These are phyloP conservation scores for Skeletonema marinoi DNA, from an alignment of 108 stramenopile genomes.

Conservation along the genomic window DNA sequence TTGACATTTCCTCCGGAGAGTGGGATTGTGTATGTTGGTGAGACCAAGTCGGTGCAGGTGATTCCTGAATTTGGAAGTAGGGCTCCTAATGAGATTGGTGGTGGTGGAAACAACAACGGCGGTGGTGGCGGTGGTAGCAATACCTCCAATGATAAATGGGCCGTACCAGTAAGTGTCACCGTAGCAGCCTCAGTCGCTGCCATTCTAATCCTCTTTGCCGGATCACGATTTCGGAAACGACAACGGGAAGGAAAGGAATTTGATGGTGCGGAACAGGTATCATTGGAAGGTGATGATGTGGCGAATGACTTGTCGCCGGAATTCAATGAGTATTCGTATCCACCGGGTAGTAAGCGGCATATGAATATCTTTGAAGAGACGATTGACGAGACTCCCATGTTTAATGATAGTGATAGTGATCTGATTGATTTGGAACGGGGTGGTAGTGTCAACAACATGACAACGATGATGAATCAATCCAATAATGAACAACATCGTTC, in stretches of 20 bases:
- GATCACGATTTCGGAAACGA: not conserved
- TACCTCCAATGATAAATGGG: not conserved
- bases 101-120: not conserved
- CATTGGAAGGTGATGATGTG: slow-evolving; percentile 1
- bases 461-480: not conserved
- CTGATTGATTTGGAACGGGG: not conserved
- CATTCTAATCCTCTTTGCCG: not conserved
- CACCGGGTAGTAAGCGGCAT: not conserved
- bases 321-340: not conserved
- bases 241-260: not conserved
- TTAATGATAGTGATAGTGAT: not conserved
- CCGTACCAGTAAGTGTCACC: not conserved
- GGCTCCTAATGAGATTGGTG: not conserved
- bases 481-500: not conserved
- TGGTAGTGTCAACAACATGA: not conserved
- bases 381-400: not conserved
- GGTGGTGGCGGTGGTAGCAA: not conserved
- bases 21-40: slow-evolving; percentile 4
- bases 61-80: not conserved
- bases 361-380: not conserved
- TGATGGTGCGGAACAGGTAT: not conserved
- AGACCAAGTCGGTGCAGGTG: not conserved
- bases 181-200: not conserved
- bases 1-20: not conserved
- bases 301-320: not conserved